Percentiles rank a stretch among this genome's conserved stretches.
phyloP scores from a whole-genome alignment of 1,284 basidiomycete species.

The Trametes hirsuta region DNA sequence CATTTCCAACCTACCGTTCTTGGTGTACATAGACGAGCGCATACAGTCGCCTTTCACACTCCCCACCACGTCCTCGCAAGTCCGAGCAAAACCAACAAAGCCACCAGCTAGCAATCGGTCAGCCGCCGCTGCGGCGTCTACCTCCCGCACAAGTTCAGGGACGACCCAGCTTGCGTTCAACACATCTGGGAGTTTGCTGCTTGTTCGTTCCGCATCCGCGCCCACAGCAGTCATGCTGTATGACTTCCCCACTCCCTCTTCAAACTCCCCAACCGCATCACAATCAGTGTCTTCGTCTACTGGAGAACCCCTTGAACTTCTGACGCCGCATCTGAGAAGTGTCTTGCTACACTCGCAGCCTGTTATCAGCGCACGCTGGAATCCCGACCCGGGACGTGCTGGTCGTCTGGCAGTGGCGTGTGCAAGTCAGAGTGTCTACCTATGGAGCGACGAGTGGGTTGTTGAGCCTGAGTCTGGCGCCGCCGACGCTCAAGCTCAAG shows the following conservation, averaged over 20 bases:
- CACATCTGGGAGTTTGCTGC: constrained; percentile 67
- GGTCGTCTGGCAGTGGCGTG: constrained; percentile 73
- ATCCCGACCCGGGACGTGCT: constrained; percentile 61
- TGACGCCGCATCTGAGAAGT: constrained; percentile 47
- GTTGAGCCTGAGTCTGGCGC: constrained; percentile 40
- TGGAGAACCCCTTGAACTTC: not conserved
- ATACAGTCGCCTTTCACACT: constrained; percentile 60
- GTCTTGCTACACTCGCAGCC: constrained; percentile 66
- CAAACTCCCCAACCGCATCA: not conserved
- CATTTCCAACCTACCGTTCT: not conserved
- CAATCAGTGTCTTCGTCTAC: not conserved
- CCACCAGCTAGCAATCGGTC: constrained; percentile 27
- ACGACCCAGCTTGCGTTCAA: constrained; percentile 75
- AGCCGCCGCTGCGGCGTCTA: not conserved
- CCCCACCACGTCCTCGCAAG: constrained; percentile 45
- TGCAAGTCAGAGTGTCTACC: constrained; percentile 68
- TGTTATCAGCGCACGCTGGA: constrained; percentile 72
- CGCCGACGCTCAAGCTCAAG: constrained; percentile 44
- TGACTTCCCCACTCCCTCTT: constrained; percentile 32
- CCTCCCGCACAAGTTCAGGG: constrained; percentile 9
- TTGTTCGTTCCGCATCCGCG: constrained; percentile 69
- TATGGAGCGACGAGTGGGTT: constrained; percentile 84
- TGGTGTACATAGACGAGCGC: constrained; percentile 56
- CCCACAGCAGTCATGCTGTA: constrained; percentile 52
- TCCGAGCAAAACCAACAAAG: constrained; percentile 63